Evolutionary conservation across 2,329 filamentous ascomycete species (phyloP).

Genomic region (Ophiocordyceps camponoti-floridani): DNA sequence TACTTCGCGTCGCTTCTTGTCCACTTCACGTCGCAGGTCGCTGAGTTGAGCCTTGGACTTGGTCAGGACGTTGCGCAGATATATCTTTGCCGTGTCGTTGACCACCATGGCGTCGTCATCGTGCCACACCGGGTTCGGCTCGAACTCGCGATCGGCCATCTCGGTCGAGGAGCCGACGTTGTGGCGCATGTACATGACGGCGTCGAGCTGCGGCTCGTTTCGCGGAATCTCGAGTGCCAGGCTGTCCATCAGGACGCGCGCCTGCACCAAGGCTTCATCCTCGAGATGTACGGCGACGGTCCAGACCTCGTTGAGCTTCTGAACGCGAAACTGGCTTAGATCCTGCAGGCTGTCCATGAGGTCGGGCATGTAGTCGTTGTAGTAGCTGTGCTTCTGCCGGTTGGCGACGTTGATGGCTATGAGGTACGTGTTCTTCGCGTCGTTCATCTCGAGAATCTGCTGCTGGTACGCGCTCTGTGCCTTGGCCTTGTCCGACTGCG

Average conservation of each 20-base stretch:
- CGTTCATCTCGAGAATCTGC: conserved; percentile 89
- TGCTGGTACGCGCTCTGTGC: conserved; percentile 84
- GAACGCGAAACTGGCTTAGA: conserved; percentile 72
- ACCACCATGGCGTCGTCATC: conserved; percentile 77
- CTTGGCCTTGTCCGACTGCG: conserved; percentile 85
- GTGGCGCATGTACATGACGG: conserved; percentile 94
- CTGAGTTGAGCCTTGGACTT: conserved; percentile 77
- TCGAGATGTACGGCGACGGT: conserved; percentile 64
- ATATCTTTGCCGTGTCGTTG: conserved; percentile 77
- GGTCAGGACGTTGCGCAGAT: conserved; percentile 74
- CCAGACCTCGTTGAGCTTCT: conserved; percentile 77
- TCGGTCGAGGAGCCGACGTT: conserved; percentile 73
- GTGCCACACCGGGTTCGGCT: conserved; percentile 92
- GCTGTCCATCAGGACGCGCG: conserved; percentile 52
- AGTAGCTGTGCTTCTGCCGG: conserved; percentile 94
- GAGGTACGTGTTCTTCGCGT: conserved; percentile 94
- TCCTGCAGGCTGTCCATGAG: conserved; percentile 87
- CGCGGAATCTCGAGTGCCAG: conserved; percentile 67
- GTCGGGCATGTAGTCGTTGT: conserved; percentile 90
- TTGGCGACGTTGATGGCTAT: conserved; percentile 95
- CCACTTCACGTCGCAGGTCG: conserved; percentile 65
- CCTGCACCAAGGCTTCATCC: conserved; percentile 56
- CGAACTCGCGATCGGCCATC: conserved; percentile 69
- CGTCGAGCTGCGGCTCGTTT: conserved; percentile 79
- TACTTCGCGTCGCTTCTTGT: conserved; percentile 73